Conservation (phyloP, 2,329 filamentous ascomycete species). For the Hyphodiscus sp. region DNA sequence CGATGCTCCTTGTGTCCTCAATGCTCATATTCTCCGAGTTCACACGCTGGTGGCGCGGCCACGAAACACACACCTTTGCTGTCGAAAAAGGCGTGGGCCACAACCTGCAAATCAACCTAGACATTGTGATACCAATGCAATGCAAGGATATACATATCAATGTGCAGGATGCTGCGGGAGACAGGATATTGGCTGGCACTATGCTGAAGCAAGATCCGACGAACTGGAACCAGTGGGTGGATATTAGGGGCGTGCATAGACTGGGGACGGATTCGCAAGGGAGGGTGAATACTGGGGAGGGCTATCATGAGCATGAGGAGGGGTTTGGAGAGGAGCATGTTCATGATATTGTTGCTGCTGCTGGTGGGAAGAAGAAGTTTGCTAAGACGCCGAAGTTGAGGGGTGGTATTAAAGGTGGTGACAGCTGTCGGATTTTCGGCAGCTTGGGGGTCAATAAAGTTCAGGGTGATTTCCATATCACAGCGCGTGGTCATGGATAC, state of each 20-base stretch:
- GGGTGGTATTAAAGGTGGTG: constrained; percentile 34
- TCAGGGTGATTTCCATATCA: constrained; percentile 97
- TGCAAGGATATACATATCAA: constrained; percentile 90
- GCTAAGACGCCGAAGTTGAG: constrained; percentile 66
- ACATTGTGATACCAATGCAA: constrained; percentile 84
- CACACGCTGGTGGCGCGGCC: constrained; percentile 73
- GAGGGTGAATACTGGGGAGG: constrained; percentile 48
- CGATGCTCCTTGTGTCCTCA: constrained; percentile 67
- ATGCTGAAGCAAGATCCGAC: constrained; percentile 71
- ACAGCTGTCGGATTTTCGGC: constrained; percentile 85
- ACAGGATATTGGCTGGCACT: constrained; percentile 78
- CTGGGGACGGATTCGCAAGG: constrained; percentile 51
- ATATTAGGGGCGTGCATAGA: constrained; percentile 58
- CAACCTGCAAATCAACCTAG: constrained; percentile 87
- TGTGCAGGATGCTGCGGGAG: constrained; percentile 90
- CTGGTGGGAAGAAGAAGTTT: constrained; percentile 58
- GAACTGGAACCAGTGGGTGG: constrained; percentile 74
- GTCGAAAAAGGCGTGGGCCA: constrained; percentile 89
- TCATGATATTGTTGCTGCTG: constrained; percentile 76
- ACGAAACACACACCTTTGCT: constrained; percentile 81
- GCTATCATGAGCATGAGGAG: constrained; percentile 57
- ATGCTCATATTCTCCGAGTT: constrained; percentile 75
- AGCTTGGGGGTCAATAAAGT: constrained; percentile 92
- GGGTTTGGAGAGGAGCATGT: constrained; percentile 77
- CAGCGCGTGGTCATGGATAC: constrained; percentile 92